phyloP scores from a whole-genome alignment of 768 basidiomycete genomes.

The Hydnomerulius pinastri region DNA sequence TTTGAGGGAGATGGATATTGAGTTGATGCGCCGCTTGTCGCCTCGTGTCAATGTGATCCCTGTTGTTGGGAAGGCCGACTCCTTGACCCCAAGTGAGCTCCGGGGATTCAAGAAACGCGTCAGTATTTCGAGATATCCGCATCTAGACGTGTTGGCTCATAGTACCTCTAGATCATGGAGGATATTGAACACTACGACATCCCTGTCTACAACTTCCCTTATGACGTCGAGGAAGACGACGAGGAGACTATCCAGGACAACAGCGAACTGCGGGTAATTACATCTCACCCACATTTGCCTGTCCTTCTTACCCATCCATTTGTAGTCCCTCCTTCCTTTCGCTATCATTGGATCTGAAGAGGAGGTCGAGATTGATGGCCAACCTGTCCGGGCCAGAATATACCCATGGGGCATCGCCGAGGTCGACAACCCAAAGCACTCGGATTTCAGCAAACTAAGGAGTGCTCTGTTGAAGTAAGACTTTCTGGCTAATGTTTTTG shows the following conservation, averaged over 20 bases:
- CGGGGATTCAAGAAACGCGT: constrained; percentile 95
- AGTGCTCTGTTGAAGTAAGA: constrained; percentile 86
- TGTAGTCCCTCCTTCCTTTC: constrained; percentile 88
- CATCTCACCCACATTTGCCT: neutral
- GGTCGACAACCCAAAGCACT: constrained; percentile 99
- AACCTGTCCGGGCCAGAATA: constrained; percentile 87
- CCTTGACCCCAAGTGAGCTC: constrained; percentile 90
- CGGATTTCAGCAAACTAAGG: constrained; percentile 93
- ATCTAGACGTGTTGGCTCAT: constrained; percentile 6
- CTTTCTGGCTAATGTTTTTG: constrained; percentile 3
- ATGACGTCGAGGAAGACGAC: constrained; percentile 98
- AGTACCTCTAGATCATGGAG: constrained; percentile 82
- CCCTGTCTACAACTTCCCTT: constrained; percentile 99
- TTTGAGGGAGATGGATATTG: constrained; percentile 97
- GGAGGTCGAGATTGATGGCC: constrained; percentile 91
- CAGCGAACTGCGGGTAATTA: constrained; percentile 83
- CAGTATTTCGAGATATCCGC: constrained; percentile 23
- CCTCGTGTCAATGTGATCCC: constrained; percentile 99
- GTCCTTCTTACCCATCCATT: constrained; percentile 8
- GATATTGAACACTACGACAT: constrained; percentile 99
- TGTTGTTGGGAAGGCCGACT: constrained; percentile 95
- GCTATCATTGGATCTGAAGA: constrained; percentile 98
- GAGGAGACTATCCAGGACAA: constrained; percentile 99
- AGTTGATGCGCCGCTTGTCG: constrained; percentile 96
- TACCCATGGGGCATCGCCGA: constrained; percentile 99